A percentile compares a stretch with the other conserved stretches of the same genome.
These are phyloP conservation scores for Cutaneotrichosporon spelunceum DNA, from an alignment of 1,284 basidiomycete genomes.

Conservation along the genomic window DNA sequence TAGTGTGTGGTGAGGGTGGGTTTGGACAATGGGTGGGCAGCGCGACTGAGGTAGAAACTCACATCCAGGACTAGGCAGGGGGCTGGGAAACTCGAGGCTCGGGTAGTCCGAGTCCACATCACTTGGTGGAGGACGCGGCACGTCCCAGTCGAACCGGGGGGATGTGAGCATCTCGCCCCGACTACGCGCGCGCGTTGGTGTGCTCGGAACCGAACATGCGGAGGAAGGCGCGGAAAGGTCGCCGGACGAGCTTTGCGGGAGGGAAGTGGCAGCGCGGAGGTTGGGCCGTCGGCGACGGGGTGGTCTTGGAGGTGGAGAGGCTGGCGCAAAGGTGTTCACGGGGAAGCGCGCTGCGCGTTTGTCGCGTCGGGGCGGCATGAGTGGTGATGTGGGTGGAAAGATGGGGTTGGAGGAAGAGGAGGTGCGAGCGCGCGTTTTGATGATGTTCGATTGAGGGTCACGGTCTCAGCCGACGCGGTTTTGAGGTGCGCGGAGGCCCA, in stretches of 20 bases:
- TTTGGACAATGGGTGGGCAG: not conserved
- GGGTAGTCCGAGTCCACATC: not conserved
- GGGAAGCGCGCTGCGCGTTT: not conserved
- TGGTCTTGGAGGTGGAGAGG: not conserved
- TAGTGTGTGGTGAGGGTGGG: not conserved
- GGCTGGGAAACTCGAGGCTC: conserved; percentile 6
- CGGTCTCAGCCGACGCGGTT: not conserved
- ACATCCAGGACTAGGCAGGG: conserved; percentile 2
- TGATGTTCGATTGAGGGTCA: not conserved
- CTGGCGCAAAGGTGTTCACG: not conserved
- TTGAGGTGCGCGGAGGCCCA: not conserved
- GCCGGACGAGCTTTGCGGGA: not conserved
- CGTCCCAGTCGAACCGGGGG: conserved; percentile 1
- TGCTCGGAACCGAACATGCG: not conserved
- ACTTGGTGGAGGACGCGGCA: conserved; percentile 4
- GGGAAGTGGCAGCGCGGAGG: not conserved
- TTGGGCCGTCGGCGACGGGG: not conserved
- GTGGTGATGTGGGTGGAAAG: not conserved
- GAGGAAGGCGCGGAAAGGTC: not conserved
- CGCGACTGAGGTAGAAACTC: not conserved
- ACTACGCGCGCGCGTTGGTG: not conserved
- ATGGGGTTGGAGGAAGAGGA: not conserved
- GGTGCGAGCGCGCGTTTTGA: not conserved
- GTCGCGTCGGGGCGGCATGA: not conserved
- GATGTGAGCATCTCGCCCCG: not conserved